phyloP scores from a whole-genome alignment of 2,329 filamentous ascomycete genomes.

The Talaromyces funiculosus region DNA sequence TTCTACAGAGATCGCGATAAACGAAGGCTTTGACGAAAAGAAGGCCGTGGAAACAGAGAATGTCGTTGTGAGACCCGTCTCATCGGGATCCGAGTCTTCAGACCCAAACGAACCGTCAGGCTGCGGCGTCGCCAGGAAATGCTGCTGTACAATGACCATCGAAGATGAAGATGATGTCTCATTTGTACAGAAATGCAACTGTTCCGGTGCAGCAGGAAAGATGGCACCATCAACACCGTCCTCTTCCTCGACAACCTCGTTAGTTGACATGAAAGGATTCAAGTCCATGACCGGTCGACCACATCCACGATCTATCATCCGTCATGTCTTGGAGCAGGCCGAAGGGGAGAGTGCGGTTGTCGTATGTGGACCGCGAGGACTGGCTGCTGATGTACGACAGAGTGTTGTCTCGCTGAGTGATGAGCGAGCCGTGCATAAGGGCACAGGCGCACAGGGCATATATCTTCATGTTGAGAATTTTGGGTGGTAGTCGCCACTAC shows the following conservation, averaged over 20 bases:
- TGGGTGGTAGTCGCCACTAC: slow-evolving; percentile 8
- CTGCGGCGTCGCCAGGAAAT: slow-evolving; percentile 30
- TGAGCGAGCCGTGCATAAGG: slow-evolving; percentile 62
- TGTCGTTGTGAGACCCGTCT: slow-evolving; percentile 20
- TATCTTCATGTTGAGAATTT: slow-evolving; percentile 51
- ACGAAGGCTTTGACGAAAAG: slow-evolving; percentile 3
- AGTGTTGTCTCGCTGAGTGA: slow-evolving; percentile 55
- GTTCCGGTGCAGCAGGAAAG: slow-evolving; percentile 23
- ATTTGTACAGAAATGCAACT: slow-evolving; percentile 31
- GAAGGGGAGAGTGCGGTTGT: slow-evolving; percentile 58
- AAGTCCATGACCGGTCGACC: slow-evolving; percentile 45
- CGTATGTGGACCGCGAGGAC: slow-evolving; percentile 54
- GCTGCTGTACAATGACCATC: slow-evolving; percentile 47
- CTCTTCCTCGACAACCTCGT: slow-evolving; percentile 8
- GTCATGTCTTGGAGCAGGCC: slow-evolving; percentile 52
- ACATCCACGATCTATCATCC: slow-evolving; percentile 46
- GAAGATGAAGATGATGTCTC: slow-evolving; percentile 40
- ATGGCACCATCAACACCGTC: slow-evolving; percentile 2
- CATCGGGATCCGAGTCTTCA: slow-evolving; percentile 14
- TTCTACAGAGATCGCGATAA: neutral
- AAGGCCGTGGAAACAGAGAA: slow-evolving; percentile 20
- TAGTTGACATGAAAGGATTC: slow-evolving; percentile 14
- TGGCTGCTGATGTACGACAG: slow-evolving; percentile 52
- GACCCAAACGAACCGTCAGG: slow-evolving; percentile 9
- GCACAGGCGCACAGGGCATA: slow-evolving; percentile 60